These are phyloP conservation scores for Pholiota conissans DNA, from an alignment of 768 basidiomycete species.

Conservation along the genomic window DNA sequence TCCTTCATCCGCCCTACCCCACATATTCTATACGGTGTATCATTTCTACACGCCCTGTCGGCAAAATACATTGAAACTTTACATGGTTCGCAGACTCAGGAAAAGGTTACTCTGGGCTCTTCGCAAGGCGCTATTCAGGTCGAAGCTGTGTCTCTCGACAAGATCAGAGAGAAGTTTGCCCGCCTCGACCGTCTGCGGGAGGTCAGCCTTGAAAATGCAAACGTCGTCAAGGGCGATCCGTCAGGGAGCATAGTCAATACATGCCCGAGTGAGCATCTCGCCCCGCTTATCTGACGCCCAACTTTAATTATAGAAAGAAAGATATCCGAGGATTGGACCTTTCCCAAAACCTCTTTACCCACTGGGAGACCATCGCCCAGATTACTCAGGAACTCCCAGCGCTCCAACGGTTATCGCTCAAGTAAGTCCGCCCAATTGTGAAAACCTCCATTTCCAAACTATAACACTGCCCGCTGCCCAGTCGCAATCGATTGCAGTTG, in stretches of 20 bases:
- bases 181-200: slow-evolving; percentile 69
- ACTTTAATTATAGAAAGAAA: slow-evolving; percentile 27
- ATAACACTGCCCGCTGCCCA: slow-evolving; percentile 30
- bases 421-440: slow-evolving; percentile 52
- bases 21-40: slow-evolving; percentile 55
- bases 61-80: slow-evolving; percentile 75
- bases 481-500: slow-evolving; percentile 65
- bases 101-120: slow-evolving; percentile 75
- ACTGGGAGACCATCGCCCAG: slow-evolving; percentile 66
- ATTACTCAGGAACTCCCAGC: slow-evolving; percentile 63
- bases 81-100: slow-evolving; percentile 51
- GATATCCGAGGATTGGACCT: slow-evolving; percentile 82
- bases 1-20: slow-evolving; percentile 81
- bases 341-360: slow-evolving; percentile 69
- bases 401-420: slow-evolving; percentile 70
- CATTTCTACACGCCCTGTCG: slow-evolving; percentile 74
- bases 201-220: slow-evolving; percentile 74
- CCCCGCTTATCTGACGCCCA: slow-evolving; percentile 2
- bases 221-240: slow-evolving; percentile 51
- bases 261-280: slow-evolving; percentile 62
- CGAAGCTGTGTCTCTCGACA: slow-evolving; percentile 82
- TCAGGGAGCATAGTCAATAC: slow-evolving; percentile 51
- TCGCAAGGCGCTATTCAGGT: slow-evolving; percentile 84
- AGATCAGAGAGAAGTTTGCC: slow-evolving; percentile 70
- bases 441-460: slow-evolving; percentile 14